Conservation (phyloP, 2,329 filamentous ascomycete species). For the Verticillium nonalfalfae region DNA sequence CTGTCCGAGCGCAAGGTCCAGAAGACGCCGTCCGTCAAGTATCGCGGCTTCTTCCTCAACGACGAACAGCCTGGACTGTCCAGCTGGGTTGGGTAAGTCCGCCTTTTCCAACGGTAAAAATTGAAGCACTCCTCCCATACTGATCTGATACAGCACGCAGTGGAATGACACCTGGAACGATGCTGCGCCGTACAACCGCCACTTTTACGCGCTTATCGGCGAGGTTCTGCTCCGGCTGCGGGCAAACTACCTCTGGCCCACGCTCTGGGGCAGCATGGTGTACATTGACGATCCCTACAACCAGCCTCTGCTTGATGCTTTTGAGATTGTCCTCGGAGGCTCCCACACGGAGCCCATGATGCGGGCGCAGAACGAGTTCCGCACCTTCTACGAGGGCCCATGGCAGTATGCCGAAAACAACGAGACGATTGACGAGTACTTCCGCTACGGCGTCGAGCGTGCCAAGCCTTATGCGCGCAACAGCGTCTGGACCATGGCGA, state of each 20-base stretch:
- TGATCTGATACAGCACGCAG: conserved; percentile 16
- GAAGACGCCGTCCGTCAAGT: conserved; percentile 56
- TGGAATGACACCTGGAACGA: conserved; percentile 37
- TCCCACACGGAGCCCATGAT: conserved; percentile 70
- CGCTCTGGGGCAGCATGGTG: conserved; percentile 66
- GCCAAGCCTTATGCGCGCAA: conserved; percentile 60
- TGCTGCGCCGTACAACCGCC: conserved; percentile 43
- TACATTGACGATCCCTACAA: conserved; percentile 64
- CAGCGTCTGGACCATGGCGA: conserved; percentile 60
- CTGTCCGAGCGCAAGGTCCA: conserved; percentile 48
- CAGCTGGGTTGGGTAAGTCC: conserved; percentile 48
- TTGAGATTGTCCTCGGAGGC: conserved; percentile 65
- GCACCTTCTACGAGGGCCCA: conserved; percentile 46
- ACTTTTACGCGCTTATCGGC: conserved; percentile 64
- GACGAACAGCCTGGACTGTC: conserved; percentile 64
- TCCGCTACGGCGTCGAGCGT: conserved; percentile 58
- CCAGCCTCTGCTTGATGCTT: conserved; percentile 66
- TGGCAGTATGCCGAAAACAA: conserved; percentile 70
- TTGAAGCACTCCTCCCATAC: background rate
- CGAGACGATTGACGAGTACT: conserved; percentile 60
- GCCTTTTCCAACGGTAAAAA: background rate
- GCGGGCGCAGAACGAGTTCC: conserved; percentile 52
- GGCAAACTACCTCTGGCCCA: conserved; percentile 72
- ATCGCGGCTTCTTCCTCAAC: conserved; percentile 65
- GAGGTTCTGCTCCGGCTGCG: conserved; percentile 63